Evolutionary conservation across 2,329 filamentous ascomycete genomes (phyloP).

Genomic region (Malbranchea cinnamomea): DNA sequence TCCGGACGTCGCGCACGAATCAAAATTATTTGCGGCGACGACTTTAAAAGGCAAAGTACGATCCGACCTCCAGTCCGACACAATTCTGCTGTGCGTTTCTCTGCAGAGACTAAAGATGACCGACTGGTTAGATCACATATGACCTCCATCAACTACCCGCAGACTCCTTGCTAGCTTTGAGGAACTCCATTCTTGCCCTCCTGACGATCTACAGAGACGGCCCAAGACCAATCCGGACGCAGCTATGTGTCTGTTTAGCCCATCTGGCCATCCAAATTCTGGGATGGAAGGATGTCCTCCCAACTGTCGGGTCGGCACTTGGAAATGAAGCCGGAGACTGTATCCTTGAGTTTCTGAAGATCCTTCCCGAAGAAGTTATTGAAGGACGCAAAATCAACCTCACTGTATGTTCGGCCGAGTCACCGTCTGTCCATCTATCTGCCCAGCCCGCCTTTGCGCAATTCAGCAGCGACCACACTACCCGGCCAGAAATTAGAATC

Average conservation of each 20-base stretch:
- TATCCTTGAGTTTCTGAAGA: constrained; percentile 88
- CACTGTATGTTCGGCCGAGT: constrained; percentile 69
- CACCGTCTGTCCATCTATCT: constrained; percentile 29
- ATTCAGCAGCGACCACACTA: constrained; percentile 13
- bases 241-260: constrained; percentile 87
- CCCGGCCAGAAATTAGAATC: constrained; percentile 22
- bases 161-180: constrained; percentile 57
- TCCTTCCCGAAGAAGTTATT: constrained; percentile 95
- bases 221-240: constrained; percentile 70
- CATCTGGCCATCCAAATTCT: constrained; percentile 94
- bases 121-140: constrained; percentile 64
- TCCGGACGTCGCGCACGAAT: constrained; percentile 57
- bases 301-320: constrained; percentile 63
- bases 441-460: constrained; percentile 29
- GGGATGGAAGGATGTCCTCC: constrained; percentile 84
- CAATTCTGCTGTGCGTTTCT: not conserved
- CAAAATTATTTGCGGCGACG: constrained; percentile 88
- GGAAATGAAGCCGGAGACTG: constrained; percentile 59
- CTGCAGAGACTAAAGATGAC: not conserved
- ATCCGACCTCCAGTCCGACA: constrained; percentile 5
- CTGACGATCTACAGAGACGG: constrained; percentile 69
- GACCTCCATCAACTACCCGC: constrained; percentile 79
- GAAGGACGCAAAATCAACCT: constrained; percentile 99
- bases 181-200: constrained; percentile 69
- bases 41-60: constrained; percentile 94